Conservation (phyloP, 331 rosid genomes). For the Phaseolus coccineus region DNA sequence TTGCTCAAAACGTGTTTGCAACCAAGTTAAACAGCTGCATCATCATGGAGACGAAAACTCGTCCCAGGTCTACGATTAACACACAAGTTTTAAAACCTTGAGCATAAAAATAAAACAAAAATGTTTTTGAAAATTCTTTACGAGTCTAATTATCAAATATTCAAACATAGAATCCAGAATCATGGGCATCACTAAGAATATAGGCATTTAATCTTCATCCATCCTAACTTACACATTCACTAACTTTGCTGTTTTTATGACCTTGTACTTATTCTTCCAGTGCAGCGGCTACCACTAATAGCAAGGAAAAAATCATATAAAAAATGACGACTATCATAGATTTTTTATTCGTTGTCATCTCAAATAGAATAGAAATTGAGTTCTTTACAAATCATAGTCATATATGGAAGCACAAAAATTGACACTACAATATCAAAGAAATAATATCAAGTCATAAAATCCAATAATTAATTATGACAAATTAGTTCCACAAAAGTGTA, state of each 20-base stretch:
- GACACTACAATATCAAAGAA: background rate
- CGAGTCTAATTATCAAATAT: background rate
- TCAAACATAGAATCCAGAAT: constrained; percentile 5
- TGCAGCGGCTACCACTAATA: background rate
- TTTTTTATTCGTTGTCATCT: background rate
- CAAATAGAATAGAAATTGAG: background rate
- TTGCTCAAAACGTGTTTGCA: too few relatives aligned
- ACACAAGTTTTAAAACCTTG: background rate
- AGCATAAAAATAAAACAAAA: background rate
- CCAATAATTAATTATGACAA: background rate
- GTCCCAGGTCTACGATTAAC: background rate
- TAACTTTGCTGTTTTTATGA: background rate
- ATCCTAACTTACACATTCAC: background rate
- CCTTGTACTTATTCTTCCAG: background rate
- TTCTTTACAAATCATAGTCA: background rate
- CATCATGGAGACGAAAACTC: background rate
- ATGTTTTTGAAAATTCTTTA: background rate
- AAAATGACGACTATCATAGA: background rate
- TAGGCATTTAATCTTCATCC: background rate
- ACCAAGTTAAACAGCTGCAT: too few relatives aligned
- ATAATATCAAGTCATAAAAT: constrained; percentile 27
- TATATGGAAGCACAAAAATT: constrained; percentile 2
- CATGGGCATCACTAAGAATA: constrained; percentile 1
- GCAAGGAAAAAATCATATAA: background rate
- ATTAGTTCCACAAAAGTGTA: constrained; percentile 5